A percentile compares a stretch with the other conserved stretches of the same genome.
Conservation (phyloP, 495 filamentous ascomycete genomes). For the Friedmanniomyces simplex region DNA sequence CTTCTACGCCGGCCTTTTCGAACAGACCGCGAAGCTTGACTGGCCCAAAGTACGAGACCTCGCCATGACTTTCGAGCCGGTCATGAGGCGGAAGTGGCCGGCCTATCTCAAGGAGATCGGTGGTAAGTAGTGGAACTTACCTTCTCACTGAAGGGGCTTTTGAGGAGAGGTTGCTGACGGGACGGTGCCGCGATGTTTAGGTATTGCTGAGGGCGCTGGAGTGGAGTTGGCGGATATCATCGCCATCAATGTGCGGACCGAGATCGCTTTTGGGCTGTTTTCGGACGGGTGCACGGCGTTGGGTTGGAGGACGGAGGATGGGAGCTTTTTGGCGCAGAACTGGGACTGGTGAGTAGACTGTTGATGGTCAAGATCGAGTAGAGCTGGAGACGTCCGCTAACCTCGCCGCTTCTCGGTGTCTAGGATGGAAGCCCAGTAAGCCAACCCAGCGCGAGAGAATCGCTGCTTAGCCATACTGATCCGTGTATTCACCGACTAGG, state of each 20-base stretch:
- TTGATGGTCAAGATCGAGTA: neutral
- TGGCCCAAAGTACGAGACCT: constrained; percentile 41
- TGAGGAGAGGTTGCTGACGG: constrained; percentile 2
- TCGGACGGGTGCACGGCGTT: constrained; percentile 56
- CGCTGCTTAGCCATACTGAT: neutral
- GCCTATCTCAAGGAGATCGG: constrained; percentile 43
- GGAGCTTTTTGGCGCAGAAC: constrained; percentile 49
- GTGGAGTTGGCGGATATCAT: constrained; percentile 47
- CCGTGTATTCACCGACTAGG: neutral
- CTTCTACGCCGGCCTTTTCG: constrained; percentile 45
- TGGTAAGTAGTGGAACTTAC: constrained; percentile 22
- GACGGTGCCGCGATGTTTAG: constrained; percentile 22
- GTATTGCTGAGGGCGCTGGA: constrained; percentile 49
- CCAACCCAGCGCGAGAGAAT: constrained; percentile 7
- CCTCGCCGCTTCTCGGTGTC: neutral
- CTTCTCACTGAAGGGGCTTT: neutral
- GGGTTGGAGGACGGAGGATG: constrained; percentile 39
- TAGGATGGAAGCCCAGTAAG: neutral
- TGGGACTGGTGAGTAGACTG: constrained; percentile 41
- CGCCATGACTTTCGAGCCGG: constrained; percentile 37
- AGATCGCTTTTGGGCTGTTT: constrained; percentile 55
- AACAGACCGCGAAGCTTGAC: constrained; percentile 36
- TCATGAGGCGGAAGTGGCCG: constrained; percentile 34
- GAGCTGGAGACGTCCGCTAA: neutral
- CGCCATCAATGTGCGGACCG: constrained; percentile 56